Evolutionary conservation across 2,329 filamentous ascomycete genomes (phyloP), one percentile per base, ranked within the genome.

Genomic region (Nannizzia gypsea): DNA sequence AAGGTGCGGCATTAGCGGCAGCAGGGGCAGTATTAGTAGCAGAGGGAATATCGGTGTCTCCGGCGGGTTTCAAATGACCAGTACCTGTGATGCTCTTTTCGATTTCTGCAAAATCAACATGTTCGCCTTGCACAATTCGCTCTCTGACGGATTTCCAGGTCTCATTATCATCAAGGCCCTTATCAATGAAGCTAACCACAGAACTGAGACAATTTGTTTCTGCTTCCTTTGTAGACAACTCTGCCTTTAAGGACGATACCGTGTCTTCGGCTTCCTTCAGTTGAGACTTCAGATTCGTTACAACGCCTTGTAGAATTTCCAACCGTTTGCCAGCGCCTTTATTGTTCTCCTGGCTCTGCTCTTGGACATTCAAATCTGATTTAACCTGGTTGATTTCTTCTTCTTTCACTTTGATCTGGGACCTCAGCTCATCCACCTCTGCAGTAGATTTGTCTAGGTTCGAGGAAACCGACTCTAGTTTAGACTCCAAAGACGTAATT

Each of bases 231-330:
- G 75, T 69, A 2, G 63, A 64, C 50, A 79, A 66, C 26, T 79
- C 74, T 3, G 67, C 67, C 62, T 79, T 74, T 15, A 80, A 68
- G 5, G 72, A 68, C 22, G 76, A 73, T 48, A 80, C 75, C 22
- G 76, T 76, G 6, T 73, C 70, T 63, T 83, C 80, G 0, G 79
- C 77, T n/a, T 78, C 73, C 67, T 79, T 78, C 13, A 83, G 67
- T 66, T 84, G 79, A 17, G 73, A 72, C 38, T 78, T 77, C 22
- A 85, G 71, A 34, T 72, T 80, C n/a, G 76, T 76, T 38, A 84
- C 77, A 20, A 85, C 68, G n/a, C 75, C 73, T 59, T 82, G 79
- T 57, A 84, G 70, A 0, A 81, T 81, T 26, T 77, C 75, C 26
- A 77, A 70, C 17, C 78, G 77, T 71, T 83, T 83, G 63, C 82